These are phyloP conservation scores for Chrysoporthe deuterocubensis DNA, from an alignment of 2,329 filamentous ascomycete genomes.

Conservation along the genomic window DNA sequence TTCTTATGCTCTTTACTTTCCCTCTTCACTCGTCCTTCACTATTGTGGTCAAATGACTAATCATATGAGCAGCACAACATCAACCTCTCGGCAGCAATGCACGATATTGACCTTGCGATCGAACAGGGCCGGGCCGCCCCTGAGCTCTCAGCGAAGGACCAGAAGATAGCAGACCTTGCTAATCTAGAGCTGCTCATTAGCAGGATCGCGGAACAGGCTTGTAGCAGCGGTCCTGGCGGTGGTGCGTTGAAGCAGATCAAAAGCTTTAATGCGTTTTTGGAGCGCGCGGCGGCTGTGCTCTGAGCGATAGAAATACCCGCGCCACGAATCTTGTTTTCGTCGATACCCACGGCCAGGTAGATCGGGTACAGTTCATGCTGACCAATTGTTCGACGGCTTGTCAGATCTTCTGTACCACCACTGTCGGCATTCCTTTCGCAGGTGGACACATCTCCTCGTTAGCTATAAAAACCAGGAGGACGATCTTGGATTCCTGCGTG, in stretches of 20 bases:
- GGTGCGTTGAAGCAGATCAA: slow-evolving; percentile 57
- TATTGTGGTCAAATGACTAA: slow-evolving; percentile 6
- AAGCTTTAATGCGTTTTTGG: slow-evolving; percentile 67
- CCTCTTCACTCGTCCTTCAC: not conserved
- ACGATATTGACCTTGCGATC: slow-evolving; percentile 63
- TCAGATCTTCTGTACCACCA: not conserved
- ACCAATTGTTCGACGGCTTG: not conserved
- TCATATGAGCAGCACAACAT: slow-evolving; percentile 46
- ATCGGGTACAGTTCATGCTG: not conserved
- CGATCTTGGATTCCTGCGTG: no score
- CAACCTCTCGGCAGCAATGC: slow-evolving; percentile 60
- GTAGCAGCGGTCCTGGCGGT: slow-evolving; percentile 52
- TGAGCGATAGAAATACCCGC: slow-evolving; percentile 40
- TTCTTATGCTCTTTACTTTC: no score
- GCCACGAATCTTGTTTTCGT: not conserved
- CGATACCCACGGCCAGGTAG: not conserved
- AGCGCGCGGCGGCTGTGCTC: slow-evolving; percentile 61
- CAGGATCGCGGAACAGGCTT: slow-evolving; percentile 58
- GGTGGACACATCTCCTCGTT: not conserved
- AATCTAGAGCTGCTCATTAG: slow-evolving; percentile 63
- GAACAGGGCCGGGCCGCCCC: slow-evolving; percentile 49
- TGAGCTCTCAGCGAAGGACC: slow-evolving; percentile 48
- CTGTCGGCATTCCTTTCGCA: not conserved
- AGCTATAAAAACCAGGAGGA: no score
- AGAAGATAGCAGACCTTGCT: slow-evolving; percentile 55